Percentiles rank a stretch among this genome's conserved stretches.
Evolutionary conservation across 2,329 filamentous ascomycete genomes (phyloP).

Genomic region (Pseudogymnoascus sp.): DNA sequence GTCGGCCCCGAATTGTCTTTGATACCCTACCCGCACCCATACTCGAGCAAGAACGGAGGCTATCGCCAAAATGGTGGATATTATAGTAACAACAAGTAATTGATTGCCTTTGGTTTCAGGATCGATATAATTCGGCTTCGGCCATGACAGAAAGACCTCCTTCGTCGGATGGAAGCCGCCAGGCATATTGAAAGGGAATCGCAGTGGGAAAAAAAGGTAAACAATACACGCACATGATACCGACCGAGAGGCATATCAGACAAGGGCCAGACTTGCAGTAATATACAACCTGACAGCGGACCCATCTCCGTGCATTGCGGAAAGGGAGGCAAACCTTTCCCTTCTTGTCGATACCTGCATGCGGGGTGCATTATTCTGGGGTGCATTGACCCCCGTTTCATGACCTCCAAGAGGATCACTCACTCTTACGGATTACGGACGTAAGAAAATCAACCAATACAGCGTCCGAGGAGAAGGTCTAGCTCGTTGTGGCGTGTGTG

Average conservation of each 20-base stretch:
- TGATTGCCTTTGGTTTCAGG: not conserved
- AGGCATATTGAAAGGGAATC: not conserved
- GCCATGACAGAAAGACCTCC: not conserved
- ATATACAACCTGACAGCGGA: not conserved
- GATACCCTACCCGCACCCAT: not conserved
- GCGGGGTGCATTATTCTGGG: not conserved
- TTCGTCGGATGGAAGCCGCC: not conserved
- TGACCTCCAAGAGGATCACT: not conserved
- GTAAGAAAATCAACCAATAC: not conserved
- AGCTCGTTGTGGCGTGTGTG: not conserved
- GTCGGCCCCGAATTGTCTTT: not conserved
- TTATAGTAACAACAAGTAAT: not conserved
- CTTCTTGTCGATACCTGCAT: not conserved
- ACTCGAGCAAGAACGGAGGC: not conserved
- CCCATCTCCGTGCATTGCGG: not conserved
- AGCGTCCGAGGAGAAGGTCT: not conserved
- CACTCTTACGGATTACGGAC: not conserved
- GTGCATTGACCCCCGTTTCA: not conserved
- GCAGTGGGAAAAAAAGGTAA: not conserved
- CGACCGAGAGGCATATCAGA: not conserved
- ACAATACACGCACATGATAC: not conserved
- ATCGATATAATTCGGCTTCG: constrained; percentile 2
- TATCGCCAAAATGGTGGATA: not conserved
- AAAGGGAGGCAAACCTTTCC: not conserved
- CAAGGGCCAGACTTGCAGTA: not conserved